These are phyloP conservation scores for Hygrocybe punicea DNA, from an alignment of 768 basidiomycete genomes.

Conservation along the genomic window DNA sequence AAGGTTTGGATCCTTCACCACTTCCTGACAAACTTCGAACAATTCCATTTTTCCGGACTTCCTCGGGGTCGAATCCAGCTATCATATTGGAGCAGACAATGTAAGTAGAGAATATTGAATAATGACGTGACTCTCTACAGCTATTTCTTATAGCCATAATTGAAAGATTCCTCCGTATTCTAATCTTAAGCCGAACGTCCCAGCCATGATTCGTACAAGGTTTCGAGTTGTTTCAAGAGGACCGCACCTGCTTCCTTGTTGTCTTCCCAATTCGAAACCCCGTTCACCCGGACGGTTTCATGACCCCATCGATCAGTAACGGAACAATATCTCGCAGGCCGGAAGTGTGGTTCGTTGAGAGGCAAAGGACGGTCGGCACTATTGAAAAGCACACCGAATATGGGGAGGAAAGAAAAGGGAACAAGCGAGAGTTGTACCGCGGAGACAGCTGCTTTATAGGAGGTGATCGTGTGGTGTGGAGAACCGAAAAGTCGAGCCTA, in stretches of 20 bases:
- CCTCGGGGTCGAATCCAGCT: not conserved
- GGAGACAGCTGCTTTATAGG: slow-evolving; percentile 65
- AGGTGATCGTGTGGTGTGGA: slow-evolving; percentile 55
- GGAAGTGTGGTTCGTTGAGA: slow-evolving; percentile 7
- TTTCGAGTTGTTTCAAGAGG: slow-evolving; percentile 57
- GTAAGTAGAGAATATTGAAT: too few species aligned
- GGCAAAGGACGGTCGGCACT: slow-evolving; percentile 16
- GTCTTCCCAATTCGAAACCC: slow-evolving; percentile 51
- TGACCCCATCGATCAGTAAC: slow-evolving; percentile 55
- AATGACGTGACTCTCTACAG: too few species aligned
- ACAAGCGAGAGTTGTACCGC: slow-evolving; percentile 66
- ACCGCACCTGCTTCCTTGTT: slow-evolving; percentile 44
- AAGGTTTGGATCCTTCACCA: too few species aligned
- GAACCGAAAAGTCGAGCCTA: slow-evolving; percentile 74
- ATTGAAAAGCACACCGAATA: slow-evolving; percentile 16
- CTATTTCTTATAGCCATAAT: too few species aligned
- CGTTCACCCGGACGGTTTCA: slow-evolving; percentile 47
- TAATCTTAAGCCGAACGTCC: not conserved
- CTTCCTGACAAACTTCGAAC: slow-evolving; percentile 3
- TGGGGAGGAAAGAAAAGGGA: slow-evolving; percentile 49
- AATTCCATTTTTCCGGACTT: not conserved
- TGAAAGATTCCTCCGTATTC: too few species aligned
- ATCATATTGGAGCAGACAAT: not conserved
- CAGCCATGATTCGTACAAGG: slow-evolving; percentile 35
- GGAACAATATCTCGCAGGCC: slow-evolving; percentile 52